Evolutionary conservation across 176 grass and related monocot species (phyloP), one percentile per base, ranked within the genome.

Genomic region (Oryza glaberrima): DNA sequence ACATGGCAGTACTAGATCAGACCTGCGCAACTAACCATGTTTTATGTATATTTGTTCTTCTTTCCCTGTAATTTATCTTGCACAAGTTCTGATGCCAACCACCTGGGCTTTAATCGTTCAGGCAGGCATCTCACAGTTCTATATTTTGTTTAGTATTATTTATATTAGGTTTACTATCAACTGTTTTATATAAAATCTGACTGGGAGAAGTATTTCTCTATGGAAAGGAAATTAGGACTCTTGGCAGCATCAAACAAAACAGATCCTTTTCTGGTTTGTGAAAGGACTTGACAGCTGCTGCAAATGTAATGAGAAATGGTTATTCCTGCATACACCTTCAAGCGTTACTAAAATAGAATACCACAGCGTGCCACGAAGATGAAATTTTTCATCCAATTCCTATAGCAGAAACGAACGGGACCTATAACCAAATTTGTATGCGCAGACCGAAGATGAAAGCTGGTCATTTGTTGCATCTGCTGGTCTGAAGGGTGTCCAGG

Each of bases 401-500:
- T 32, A 32, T 32, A 32, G 30, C 30, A 32, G 30, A 32, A 32
- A 32, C 30, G 30, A 32, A 32, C 2, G 30, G 30, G 30, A 32
- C 30, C 4, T 81, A 41, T 83, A 51, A 75, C 35, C 66, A 79
- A 63, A 9, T 82, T 61, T 79, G 34, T 56, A 47, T 54, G 47
- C 91, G 47, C 91, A 98, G 96, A 80, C 38, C 69, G 85, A 94
- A 78, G 81, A 71, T 83, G 82, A 90, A 88, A 93, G 77, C 71
- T 95, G 93, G 95, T 90, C 89, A 9, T 91, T 71, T 85, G 75
- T 93, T 85, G 84, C 72, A 86, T 92, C 89, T 77, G 67, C 70
- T 45, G 95, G 95, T 81, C 87, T 95, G 14, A 90, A 91, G 88
- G 95, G 83, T 67, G 77, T 91, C 43, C 95, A 98, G 90, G 95